These are phyloP conservation scores for Pistacia integerrima DNA, from an alignment of 345 rosid species.

Conservation along the genomic window DNA sequence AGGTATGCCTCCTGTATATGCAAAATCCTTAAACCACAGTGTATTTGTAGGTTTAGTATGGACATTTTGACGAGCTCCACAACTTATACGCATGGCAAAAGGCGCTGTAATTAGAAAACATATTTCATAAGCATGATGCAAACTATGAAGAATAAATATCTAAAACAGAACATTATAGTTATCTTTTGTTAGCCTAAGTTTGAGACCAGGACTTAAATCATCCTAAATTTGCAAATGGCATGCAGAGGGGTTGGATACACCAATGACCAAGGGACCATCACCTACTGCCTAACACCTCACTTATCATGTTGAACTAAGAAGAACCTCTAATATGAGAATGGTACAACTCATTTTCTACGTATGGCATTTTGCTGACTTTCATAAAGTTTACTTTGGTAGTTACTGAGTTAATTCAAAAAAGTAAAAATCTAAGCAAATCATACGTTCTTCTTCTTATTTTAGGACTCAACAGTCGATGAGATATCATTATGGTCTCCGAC, in stretches of 20 bases:
- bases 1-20: slow-evolving; percentile 89
- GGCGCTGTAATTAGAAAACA: slow-evolving; percentile 58
- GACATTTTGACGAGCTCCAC: slow-evolving; percentile 74
- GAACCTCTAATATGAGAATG: not conserved
- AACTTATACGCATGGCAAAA: slow-evolving; percentile 86
- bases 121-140: not conserved
- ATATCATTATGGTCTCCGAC: not conserved
- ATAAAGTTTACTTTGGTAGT: not conserved
- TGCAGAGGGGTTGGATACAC: not conserved
- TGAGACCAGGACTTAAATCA: not conserved
- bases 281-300: not conserved
- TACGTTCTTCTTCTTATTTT: not conserved
- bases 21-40: slow-evolving; percentile 90
- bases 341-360: not conserved
- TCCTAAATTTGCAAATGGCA: not conserved
- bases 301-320: not conserved
- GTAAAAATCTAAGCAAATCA: not conserved
- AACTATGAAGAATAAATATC: not conserved
- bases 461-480: not conserved
- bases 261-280: not conserved
- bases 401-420: not conserved
- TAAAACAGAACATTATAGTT: not conserved
- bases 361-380: not conserved
- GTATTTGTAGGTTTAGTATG: slow-evolving; percentile 72
- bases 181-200: not conserved